phyloP scores from a whole-genome alignment of 352 stramenopile genomes.

The Thraustotheca clavata region DNA sequence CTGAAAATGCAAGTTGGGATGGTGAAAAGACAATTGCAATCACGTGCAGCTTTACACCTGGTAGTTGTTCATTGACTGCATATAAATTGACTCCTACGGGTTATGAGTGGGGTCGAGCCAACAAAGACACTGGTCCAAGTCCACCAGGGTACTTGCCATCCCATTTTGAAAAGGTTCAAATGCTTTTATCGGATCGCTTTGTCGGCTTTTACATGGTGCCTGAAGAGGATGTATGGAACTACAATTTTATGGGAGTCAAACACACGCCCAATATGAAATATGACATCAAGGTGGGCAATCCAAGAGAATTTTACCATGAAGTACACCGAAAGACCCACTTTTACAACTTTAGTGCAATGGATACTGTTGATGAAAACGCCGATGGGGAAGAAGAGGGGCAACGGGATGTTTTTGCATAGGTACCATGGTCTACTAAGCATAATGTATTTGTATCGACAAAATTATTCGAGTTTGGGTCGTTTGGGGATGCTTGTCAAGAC shows the following conservation, averaged over 20 bases:
- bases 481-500: neutral
- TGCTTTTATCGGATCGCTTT: constrained; percentile 99
- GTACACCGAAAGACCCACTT: constrained; percentile 99
- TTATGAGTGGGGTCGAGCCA: constrained; percentile 97
- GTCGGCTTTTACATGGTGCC: constrained; percentile 99
- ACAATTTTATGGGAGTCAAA: constrained; percentile 99
- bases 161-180: constrained; percentile 99
- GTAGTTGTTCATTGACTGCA: constrained; percentile 97
- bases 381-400: constrained; percentile 84
- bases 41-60: constrained; percentile 98
- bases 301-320: constrained; percentile 99
- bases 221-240: constrained; percentile 98
- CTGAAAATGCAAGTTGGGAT: constrained; percentile 94
- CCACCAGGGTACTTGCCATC: constrained; percentile 92
- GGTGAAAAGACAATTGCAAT: constrained; percentile 98
- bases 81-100: constrained; percentile 97
- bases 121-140: constrained; percentile 93
- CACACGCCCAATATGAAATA: constrained; percentile 98
- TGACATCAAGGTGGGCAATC: constrained; percentile 94
- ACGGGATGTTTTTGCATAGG: constrained; percentile 73
- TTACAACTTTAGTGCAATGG: constrained; percentile 97
- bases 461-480: neutral
- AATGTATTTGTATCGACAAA: neutral
- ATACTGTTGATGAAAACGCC: constrained; percentile 86
- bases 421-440: neutral